Percentiles rank a stretch among this genome's conserved stretches.
These are phyloP conservation scores for Rasamsonia emersonii DNA, from an alignment of 2,329 filamentous ascomycete species.

Conservation along the genomic window DNA sequence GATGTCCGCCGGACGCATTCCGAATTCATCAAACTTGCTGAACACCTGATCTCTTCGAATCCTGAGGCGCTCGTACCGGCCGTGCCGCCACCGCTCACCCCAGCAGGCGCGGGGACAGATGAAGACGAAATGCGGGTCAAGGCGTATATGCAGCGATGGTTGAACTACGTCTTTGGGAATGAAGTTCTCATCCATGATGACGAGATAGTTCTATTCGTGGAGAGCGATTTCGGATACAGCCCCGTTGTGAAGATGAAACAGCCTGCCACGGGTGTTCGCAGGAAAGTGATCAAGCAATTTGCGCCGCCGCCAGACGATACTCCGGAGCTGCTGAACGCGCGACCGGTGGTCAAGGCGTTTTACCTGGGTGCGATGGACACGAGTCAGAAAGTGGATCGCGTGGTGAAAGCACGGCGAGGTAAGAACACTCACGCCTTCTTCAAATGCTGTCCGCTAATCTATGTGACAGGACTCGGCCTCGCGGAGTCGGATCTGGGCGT, in stretches of 20 bases:
- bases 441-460: too few species aligned
- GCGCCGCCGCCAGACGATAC: conserved; percentile 95
- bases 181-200: conserved; percentile 91
- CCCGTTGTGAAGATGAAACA: conserved; percentile 93
- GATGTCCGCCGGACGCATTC: conserved; percentile 92
- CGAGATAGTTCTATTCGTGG: conserved; percentile 97
- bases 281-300: conserved; percentile 97
- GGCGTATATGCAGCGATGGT: conserved; percentile 81
- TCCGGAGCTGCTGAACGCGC: conserved; percentile 80
- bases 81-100: conserved; percentile 88
- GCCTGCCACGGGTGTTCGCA: conserved; percentile 86
- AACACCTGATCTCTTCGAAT: conserved; percentile 95
- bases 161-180: conserved; percentile 86
- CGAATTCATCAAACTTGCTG: conserved; percentile 92
- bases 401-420: conserved; percentile 90
- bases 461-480: conserved; percentile 65
- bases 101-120: conserved; percentile 88
- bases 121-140: conserved; percentile 91
- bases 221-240: conserved; percentile 97
- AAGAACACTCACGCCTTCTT: conserved; percentile 19
- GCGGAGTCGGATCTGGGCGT: conserved; percentile 89
- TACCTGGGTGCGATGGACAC: conserved; percentile 93
- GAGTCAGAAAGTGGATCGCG: conserved; percentile 90
- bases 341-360: conserved; percentile 88
- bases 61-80: conserved; percentile 91